phyloP scores from a whole-genome alignment of 352 stramenopile species.

The Discostella stelligera region DNA sequence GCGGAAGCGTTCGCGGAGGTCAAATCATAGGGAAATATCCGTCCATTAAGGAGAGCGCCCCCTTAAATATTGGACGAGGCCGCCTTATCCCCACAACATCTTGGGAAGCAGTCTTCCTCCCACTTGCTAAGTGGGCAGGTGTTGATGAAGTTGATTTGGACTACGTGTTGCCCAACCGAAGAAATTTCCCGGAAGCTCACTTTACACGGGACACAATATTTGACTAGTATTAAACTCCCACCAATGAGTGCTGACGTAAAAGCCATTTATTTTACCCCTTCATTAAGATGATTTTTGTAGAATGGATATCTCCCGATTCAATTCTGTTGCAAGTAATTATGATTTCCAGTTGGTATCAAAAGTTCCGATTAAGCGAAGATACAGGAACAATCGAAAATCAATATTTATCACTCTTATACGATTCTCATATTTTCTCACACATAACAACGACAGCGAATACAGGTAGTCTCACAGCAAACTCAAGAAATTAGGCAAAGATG shows the following conservation, averaged over 20 bases:
- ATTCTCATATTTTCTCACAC: too few relatives aligned
- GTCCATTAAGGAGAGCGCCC: conserved; percentile 52
- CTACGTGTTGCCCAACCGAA: conserved; percentile 57
- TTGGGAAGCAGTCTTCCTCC: conserved; percentile 73
- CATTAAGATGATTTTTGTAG: too few relatives aligned
- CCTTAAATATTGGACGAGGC: conserved; percentile 61
- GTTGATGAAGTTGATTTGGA: conserved; percentile 51
- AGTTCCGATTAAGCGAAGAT: too few relatives aligned
- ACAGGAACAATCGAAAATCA: too few relatives aligned
- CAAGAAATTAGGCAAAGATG: background rate
- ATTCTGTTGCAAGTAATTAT: too few relatives aligned
- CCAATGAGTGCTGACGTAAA: too few relatives aligned
- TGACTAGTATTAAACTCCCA: background rate
- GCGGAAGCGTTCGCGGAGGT: conserved; percentile 63
- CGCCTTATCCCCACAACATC: conserved; percentile 71
- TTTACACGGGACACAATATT: conserved; percentile 41
- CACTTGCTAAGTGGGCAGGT: conserved; percentile 67
- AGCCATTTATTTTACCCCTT: too few relatives aligned
- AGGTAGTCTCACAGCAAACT: too few relatives aligned
- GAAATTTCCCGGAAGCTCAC: conserved; percentile 41
- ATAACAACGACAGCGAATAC: too few relatives aligned
- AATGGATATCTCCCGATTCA: too few relatives aligned
- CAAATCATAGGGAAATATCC: conserved; percentile 74
- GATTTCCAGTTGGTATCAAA: too few relatives aligned
- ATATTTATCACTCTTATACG: too few relatives aligned